Base-by-base conservation (phyloP, 2,329 filamentous ascomycete genomes). In the Cladosporium sp. region DNA sequence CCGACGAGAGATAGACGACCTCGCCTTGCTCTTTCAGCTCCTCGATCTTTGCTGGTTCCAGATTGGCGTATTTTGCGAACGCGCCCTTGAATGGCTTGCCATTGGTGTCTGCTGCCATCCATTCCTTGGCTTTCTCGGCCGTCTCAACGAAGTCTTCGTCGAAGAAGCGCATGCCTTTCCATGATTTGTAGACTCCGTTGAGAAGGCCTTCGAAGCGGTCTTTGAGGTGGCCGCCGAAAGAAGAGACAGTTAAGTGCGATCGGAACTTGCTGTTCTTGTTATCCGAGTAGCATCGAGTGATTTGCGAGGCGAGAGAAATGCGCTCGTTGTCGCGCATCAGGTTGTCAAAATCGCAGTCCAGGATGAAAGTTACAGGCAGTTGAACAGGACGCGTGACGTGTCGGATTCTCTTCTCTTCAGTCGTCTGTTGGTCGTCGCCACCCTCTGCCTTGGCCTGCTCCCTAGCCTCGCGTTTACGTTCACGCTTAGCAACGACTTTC, bases 311-410 rank as follows among this genome's bases (percentile, higher is more conserved):
- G 10, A 98, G 78, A 4, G 89, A 95, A 52, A 91, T 84, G 31
- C 87, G 76, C 71, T 98, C 93, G 61, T 87, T 86, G 35, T 92
- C 87, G 46, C 78, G 78, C 93, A 98, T 98, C 65, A 91, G 80
- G 40, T 87, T 77, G 68, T 98, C 91, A 67, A 95, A 98, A 59
- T 87, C 84, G 71, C 92, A 97, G 73, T 98, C 93, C 57, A 98
- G 74, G 54, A 98, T 77, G 59, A 98, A 74, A 0, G 88, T 82
- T 18, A 97, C 74, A 1, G 91, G 90, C 0, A 95, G 78, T 52
- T 83, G 80, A 45, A 76, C 73, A 3, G 77, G 71, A 16, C 62
- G 69, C 50, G 58, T 60, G 38, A 62, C 58, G 37, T 46, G 32
- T 11, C 48, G 48, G 10, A 22, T n/a, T 33, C 40, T 50, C 9